A percentile compares a stretch with the other conserved stretches of the same genome.
Conservation (phyloP, 2,329 filamentous ascomycete species). For the Sodiomyces alkalinus region DNA sequence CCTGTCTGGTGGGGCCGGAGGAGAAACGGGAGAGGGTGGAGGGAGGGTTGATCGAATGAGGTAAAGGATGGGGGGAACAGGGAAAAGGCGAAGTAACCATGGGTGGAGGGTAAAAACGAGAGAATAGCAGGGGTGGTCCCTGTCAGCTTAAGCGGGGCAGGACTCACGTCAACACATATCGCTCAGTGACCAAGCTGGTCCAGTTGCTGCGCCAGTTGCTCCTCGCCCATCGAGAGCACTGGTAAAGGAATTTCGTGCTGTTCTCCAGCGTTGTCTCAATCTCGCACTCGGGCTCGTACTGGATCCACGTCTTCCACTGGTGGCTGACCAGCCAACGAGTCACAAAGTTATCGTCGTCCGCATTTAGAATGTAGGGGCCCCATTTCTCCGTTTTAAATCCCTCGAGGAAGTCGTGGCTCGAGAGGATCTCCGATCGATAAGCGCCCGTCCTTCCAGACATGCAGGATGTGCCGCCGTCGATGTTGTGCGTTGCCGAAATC, state of each 20-base stretch:
- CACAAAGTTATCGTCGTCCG: slow-evolving; percentile 97
- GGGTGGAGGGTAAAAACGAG: slow-evolving; percentile 4
- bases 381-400: slow-evolving; percentile 87
- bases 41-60: no score
- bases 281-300: slow-evolving; percentile 83
- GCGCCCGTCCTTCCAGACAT: slow-evolving; percentile 90
- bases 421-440: slow-evolving; percentile 77
- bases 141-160: slow-evolving; percentile 1
- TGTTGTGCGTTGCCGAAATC: slow-evolving; percentile 86
- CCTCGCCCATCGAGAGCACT: slow-evolving; percentile 87
- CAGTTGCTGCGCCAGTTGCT: slow-evolving; percentile 98
- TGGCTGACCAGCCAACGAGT: slow-evolving; percentile 90
- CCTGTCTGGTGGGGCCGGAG: no score
- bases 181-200: slow-evolving; percentile 73
- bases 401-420: slow-evolving; percentile 71
- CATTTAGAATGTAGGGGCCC: slow-evolving; percentile 79
- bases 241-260: slow-evolving; percentile 75
- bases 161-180: slow-evolving; percentile 76
- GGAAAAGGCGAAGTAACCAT: slow-evolving; percentile 1
- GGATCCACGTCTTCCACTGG: slow-evolving; percentile 87
- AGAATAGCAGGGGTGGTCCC: no score
- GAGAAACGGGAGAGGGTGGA: no score
- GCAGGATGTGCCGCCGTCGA: slow-evolving; percentile 92
- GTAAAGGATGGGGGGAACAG: background rate
- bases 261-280: slow-evolving; percentile 89